A percentile compares a stretch with the other conserved stretches of the same genome.
phyloP scores from a whole-genome alignment of 1,139 yeast genomes.

The Geotrichum bryndzae region DNA sequence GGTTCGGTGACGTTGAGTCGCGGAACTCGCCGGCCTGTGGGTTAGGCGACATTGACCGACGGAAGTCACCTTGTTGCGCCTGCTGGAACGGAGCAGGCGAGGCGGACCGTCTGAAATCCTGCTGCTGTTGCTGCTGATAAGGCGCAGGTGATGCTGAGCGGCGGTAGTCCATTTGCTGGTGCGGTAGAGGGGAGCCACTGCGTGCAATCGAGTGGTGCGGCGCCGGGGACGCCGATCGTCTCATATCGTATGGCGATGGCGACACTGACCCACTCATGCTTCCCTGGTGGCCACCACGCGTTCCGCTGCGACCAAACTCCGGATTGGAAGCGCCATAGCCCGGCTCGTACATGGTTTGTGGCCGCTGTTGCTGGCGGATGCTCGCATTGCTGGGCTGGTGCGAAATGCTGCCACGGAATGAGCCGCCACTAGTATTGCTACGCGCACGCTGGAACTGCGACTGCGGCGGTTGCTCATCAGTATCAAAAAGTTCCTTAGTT shows the following conservation, averaged over 20 bases:
- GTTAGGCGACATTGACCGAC: conserved; percentile 11
- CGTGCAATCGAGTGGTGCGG: conserved; percentile 8
- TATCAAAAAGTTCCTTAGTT: conserved; percentile 30
- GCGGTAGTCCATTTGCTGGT: conserved; percentile 4
- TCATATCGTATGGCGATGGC: conserved; percentile 8
- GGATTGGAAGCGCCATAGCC: conserved; percentile 11
- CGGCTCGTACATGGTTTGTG: conserved; percentile 15
- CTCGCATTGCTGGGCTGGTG: conserved; percentile 4
- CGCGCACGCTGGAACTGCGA: conserved; percentile 5
- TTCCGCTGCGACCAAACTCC: conserved; percentile 12
- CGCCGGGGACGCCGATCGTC: conserved; percentile 9
- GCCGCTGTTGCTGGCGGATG: conserved; percentile 3
- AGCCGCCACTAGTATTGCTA: conserved; percentile 3
- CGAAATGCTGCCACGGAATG: conserved; percentile 10
- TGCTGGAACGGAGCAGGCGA: conserved; percentile 22
- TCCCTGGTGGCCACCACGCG: background rate
- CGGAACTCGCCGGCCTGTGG: conserved; percentile 6
- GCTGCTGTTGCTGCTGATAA: conserved; percentile 3
- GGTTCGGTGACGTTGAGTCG: conserved; percentile 18
- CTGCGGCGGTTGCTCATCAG: conserved; percentile 10
- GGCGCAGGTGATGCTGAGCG: conserved; percentile 19
- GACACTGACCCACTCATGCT: conserved; percentile 3
- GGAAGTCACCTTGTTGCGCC: conserved; percentile 1
- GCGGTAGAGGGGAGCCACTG: conserved; percentile 16
- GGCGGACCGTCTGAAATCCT: conserved; percentile 20